phyloP scores from a whole-genome alignment of 352 stramenopile genomes.

The Globisporangium spinosum region DNA sequence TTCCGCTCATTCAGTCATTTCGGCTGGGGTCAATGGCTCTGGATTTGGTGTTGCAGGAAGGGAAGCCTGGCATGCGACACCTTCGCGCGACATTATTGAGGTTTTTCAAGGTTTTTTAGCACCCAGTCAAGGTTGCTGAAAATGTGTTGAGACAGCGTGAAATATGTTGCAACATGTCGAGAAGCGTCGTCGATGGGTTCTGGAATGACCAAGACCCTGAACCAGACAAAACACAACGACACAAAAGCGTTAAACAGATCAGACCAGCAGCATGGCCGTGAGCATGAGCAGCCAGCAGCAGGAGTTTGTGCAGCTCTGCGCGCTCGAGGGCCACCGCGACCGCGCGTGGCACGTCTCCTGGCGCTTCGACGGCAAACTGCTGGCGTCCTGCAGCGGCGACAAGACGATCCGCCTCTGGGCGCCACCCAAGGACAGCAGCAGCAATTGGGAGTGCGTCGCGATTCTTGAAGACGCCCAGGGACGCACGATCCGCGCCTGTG shows the following conservation, averaged over 20 bases:
- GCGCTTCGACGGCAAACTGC: conserved; percentile 74
- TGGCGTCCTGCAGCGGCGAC: conserved; percentile 91
- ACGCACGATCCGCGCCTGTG: conserved; percentile 92
- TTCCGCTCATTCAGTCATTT: conserved; percentile 14
- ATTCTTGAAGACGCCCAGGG: conserved; percentile 93
- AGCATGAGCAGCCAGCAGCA: conserved; percentile 13
- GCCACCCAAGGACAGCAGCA: conserved; percentile 15
- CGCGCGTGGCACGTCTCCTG: conserved; percentile 91
- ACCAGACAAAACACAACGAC: neutral
- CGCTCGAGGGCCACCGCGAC: conserved; percentile 84
- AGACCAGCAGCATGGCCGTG: neutral
- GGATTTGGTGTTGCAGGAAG: neutral
- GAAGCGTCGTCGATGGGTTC: neutral
- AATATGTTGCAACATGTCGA: neutral
- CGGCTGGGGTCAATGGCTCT: neutral
- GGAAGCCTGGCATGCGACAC: neutral
- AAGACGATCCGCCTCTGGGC: conserved; percentile 86
- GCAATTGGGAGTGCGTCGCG: conserved; percentile 86
- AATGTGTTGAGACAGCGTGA: neutral
- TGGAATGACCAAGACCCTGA: neutral
- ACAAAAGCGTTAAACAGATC: neutral
- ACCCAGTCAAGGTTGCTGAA: neutral
- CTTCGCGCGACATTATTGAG: neutral
- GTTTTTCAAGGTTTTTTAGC: neutral
- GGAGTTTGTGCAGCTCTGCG: conserved; percentile 44